These are phyloP conservation scores for Pezicula neosporulosa DNA, from an alignment of 2,329 filamentous ascomycete genomes.

Conservation along the genomic window DNA sequence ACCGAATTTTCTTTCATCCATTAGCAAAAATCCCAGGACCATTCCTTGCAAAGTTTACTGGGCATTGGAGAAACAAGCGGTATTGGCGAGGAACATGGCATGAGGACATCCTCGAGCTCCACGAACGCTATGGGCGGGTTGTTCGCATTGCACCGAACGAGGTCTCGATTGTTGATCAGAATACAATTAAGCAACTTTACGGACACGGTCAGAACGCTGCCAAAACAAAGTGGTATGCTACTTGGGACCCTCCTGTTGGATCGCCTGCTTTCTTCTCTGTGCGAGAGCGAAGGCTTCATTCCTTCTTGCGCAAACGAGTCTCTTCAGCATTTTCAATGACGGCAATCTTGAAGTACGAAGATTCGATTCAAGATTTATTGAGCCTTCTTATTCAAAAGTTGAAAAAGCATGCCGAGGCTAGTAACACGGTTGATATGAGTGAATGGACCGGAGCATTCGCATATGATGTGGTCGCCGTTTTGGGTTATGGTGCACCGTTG, in stretches of 20 bases:
- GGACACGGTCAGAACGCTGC: not conserved
- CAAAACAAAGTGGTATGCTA: constrained; percentile 1
- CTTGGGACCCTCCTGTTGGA: not conserved
- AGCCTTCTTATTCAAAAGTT: constrained; percentile 2
- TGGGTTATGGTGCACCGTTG: constrained; percentile 36
- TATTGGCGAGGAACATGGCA: constrained; percentile 3
- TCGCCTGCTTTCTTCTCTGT: constrained; percentile 29
- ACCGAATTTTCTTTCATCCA: not conserved
- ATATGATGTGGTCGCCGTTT: constrained; percentile 37
- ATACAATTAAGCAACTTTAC: constrained; percentile 24
- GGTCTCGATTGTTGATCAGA: constrained; percentile 20
- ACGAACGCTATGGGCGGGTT: constrained; percentile 22
- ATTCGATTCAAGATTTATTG: constrained; percentile 5
- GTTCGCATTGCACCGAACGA: constrained; percentile 27
- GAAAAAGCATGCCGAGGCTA: not conserved
- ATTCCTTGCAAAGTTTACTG: constrained; percentile 1
- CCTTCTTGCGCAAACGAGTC: constrained; percentile 33
- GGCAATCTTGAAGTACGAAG: constrained; percentile 12
- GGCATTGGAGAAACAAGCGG: constrained; percentile 2
- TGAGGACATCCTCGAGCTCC: constrained; percentile 6
- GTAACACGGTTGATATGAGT: not conserved
- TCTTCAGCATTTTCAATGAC: constrained; percentile 29
- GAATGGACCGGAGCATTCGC: constrained; percentile 16
- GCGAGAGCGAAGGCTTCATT: constrained; percentile 34
- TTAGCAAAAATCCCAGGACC: constrained; percentile 4